A percentile compares a stretch with the other conserved stretches of the same genome.
Evolutionary conservation across 148 eudicot species (phyloP).

Genomic region (Tetragonia tetragonoides): DNA sequence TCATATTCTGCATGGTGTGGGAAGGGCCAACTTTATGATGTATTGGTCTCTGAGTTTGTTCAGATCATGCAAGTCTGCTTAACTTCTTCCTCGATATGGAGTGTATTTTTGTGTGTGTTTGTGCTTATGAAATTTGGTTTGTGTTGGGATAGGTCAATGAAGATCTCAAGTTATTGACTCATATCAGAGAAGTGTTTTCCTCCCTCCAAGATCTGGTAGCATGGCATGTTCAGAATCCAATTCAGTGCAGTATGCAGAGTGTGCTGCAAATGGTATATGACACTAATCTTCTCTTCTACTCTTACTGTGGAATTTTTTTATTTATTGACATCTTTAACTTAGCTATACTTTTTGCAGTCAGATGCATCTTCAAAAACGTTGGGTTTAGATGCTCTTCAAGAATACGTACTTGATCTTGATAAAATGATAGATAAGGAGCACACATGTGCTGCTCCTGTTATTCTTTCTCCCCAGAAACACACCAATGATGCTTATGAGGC

Average conservation of each 20-base stretch:
- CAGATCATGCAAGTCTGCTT: neutral
- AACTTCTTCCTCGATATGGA: neutral
- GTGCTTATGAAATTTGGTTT: neutral
- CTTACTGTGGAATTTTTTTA: constrained; percentile 6
- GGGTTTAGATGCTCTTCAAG: constrained; percentile 33
- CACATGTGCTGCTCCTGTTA: constrained; percentile 14
- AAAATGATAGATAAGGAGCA: constrained; percentile 28
- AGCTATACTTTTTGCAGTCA: constrained; percentile 41
- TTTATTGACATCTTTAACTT: constrained; percentile 21
- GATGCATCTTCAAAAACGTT: constrained; percentile 36
- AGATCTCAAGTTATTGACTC: constrained; percentile 58
- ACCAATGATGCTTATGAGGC: constrained; percentile 23
- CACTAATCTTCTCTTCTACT: constrained; percentile 19
- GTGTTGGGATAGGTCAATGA: constrained; percentile 43
- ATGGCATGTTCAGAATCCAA: constrained; percentile 23
- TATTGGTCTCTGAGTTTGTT: neutral
- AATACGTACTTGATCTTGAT: constrained; percentile 28
- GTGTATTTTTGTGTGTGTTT: neutral
- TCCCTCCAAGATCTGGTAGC: constrained; percentile 41
- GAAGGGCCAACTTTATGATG: neutral
- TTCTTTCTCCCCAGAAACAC: constrained; percentile 33
- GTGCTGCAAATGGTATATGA: constrained; percentile 45
- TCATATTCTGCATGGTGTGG: neutral
- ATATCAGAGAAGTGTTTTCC: constrained; percentile 50
- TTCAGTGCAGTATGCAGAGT: constrained; percentile 30